Base-by-base conservation (phyloP, 2,329 filamentous ascomycete genomes). In the Pseudocercospora vitis region DNA sequence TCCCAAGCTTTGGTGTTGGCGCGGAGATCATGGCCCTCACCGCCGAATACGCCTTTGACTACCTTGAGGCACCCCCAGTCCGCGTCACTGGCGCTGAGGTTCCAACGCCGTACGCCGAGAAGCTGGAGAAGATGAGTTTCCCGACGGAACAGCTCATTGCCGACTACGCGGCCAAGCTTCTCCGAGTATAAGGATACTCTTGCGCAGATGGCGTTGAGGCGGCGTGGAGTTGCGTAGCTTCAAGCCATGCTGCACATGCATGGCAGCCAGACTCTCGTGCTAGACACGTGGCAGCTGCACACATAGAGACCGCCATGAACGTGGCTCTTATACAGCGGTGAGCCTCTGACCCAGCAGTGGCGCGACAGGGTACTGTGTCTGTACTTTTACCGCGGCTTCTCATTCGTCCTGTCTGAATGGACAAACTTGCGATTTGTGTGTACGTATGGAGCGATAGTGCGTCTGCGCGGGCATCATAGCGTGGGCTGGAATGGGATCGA, bases 1-100 rank as follows among this genome's bases (percentile, higher is more conserved):
- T 91, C 84, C 94, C 94, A 60, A 89, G 89, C 68, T 99, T 91
- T 71, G 94, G 94, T 72, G 90, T 99, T 64, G 83, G 86, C 55
- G 83, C 92, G 53, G 94, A 99, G 79, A 91, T 99, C 67, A 83
- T 99, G 60, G 94, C 94, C 56, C 80, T 96, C 57, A 86, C 90
- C 60, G 95, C 95, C 87, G 94, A 99, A 78, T 99, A 97, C 75
- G 91, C 84, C 60, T 99, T 97, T 71, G 94, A 99, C 79, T 97
- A 95, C 79, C 87, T 99, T 62, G 86, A 96, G 69, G 90, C 91
- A 52, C 94, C 94, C 44, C 94, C 91, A 58, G 88, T 92, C 74
- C 87, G 94, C 74, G 85, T 99, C 68, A 97, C 94, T 55, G 94
- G 94, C 73, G 92, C 94, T 62, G 94, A 99, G 74, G 94, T 99